Percentiles rank a stretch among this genome's conserved stretches.
These are phyloP conservation scores for Saccharomyces kudriavzevii DNA, from an alignment of 805 yeast genomes.

Conservation along the genomic window DNA sequence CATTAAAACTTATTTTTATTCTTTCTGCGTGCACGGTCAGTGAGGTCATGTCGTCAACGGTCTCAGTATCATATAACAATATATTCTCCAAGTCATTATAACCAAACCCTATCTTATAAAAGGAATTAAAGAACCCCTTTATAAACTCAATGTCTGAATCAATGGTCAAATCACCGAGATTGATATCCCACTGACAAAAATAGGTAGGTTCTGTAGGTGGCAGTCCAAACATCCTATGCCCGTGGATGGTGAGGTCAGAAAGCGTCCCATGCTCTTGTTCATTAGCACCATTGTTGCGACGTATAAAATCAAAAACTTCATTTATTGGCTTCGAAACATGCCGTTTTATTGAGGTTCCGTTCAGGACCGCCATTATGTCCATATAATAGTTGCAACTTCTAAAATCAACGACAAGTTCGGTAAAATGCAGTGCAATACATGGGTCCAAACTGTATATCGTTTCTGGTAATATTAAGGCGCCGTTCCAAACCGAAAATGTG, in stretches of 20 bases:
- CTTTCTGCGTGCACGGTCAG: conserved; percentile 48
- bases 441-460: conserved; percentile 57
- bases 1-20: conserved; percentile 36
- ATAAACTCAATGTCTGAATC: conserved; percentile 43
- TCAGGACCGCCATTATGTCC: conserved; percentile 69
- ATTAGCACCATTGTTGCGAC: conserved; percentile 15
- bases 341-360: conserved; percentile 12
- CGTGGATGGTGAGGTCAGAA: conserved; percentile 56
- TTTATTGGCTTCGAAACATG: conserved; percentile 10
- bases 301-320: conserved; percentile 26
- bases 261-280: conserved; percentile 15
- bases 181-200: conserved; percentile 84
- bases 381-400: conserved; percentile 85
- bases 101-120: conserved; percentile 49
- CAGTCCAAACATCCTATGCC: conserved; percentile 87
- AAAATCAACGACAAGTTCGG: conserved; percentile 65
- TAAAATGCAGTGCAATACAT: conserved; percentile 55
- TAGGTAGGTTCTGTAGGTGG: conserved; percentile 87
- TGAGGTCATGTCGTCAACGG: conserved; percentile 61
- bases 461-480: conserved; percentile 66
- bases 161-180: conserved; percentile 49
- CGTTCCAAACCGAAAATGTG: conserved; percentile 59
- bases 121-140: conserved; percentile 35
- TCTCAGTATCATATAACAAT: conserved; percentile 46
- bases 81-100: conserved; percentile 72